Conservation (phyloP, 2,329 filamentous ascomycete genomes). For the Monosporascus cannonballus region DNA sequence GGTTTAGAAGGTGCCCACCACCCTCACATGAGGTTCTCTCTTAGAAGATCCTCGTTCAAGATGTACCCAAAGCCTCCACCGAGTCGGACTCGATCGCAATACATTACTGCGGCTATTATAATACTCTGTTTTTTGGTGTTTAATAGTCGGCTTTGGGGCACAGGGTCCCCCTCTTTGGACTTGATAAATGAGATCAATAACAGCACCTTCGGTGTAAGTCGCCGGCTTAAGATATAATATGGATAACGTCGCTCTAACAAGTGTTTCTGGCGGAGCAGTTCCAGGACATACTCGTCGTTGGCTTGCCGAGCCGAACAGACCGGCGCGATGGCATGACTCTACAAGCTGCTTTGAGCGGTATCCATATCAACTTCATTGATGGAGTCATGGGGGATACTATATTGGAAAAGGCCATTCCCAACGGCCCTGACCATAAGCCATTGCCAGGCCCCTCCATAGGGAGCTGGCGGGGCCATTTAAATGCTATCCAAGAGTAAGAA, state of each 20-base stretch:
- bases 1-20: no score
- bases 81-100: no score
- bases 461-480: slow-evolving; percentile 26
- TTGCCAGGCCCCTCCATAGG: slow-evolving; percentile 8
- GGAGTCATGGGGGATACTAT: slow-evolving; percentile 24
- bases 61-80: no score
- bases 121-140: no score
- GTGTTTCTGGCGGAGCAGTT: slow-evolving; percentile 14
- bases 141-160: no score
- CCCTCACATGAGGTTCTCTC: no score
- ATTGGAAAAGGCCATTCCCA: slow-evolving; percentile 14
- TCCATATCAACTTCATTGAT: slow-evolving; percentile 29
- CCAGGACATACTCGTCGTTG: slow-evolving; percentile 33
- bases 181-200: neutral
- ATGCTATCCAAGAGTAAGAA: slow-evolving; percentile 13
- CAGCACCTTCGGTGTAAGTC: neutral
- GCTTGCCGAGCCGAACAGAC: slow-evolving; percentile 30
- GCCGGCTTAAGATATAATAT: neutral
- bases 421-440: slow-evolving; percentile 8
- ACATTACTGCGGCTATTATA: no score
- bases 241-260: neutral
- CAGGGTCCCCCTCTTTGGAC: no score
- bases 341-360: slow-evolving; percentile 27
- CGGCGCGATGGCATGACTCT: slow-evolving; percentile 30
- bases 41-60: no score